Evolutionary conservation across 1,139 yeast species (phyloP), one percentile per base, ranked within the genome.

Genomic region (Candida mesenterica): DNA sequence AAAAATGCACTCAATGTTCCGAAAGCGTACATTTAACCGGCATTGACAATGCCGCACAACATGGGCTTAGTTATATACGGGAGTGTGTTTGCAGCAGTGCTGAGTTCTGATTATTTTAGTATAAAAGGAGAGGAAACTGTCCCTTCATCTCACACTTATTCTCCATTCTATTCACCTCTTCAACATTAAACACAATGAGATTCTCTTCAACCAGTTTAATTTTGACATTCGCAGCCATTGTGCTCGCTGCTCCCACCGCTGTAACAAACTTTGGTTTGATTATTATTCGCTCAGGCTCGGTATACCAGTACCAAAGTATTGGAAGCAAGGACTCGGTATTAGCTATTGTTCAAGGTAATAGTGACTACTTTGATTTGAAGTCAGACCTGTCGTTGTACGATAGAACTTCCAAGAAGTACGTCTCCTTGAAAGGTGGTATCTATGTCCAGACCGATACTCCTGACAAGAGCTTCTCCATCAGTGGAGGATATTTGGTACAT

Each of bases 261-360:
- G 24, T 27, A 15, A 14, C 35, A 10, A 37, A 48, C 15, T 52
- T 57, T 36, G 37, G 45, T 15, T 44, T 54, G 14, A 34, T 56
- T 20, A 45, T 52, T 14, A 52, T 57, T 26, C 51, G 53, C 29
- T 54, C 62, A 4, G 64, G 61, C 10, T 43, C 60, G 13, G 36
- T 34, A 4, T 53, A 46, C 47, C 62, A 58, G 24, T 54, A 46
- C 43, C 31, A 39, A 14, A 14, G 36, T 20, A 32, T 54, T 32
- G 32, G 33, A 29, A 28, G 20, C 17, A 29, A 39, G 10, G 25
- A 40, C 32, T 44, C 41, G 31, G 45, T 43, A 16, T 40, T 52
- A 23, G 40, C 42, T 15, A 50, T 51, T 19, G 54, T 52, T 7
- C 44, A 48, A 5, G 42, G 40, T n/a, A 55, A 51, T 12, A 38